These are phyloP conservation scores for Pyrenophora graminea DNA, from an alignment of 2,329 filamentous ascomycete species.

Conservation along the genomic window DNA sequence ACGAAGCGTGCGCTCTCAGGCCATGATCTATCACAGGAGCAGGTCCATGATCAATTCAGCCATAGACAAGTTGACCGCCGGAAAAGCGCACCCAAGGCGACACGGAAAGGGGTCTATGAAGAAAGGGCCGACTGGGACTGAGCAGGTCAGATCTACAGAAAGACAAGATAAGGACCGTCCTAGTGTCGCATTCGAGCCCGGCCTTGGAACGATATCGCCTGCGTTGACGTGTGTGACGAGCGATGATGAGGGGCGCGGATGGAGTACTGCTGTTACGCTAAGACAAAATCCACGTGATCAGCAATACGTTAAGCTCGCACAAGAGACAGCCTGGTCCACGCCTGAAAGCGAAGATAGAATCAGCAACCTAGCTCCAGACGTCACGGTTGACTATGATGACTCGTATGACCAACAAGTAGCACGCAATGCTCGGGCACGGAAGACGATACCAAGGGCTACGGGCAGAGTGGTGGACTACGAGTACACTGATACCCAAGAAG, in stretches of 20 bases:
- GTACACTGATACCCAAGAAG: conserved; percentile 11
- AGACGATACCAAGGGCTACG: background rate
- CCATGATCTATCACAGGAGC: conserved; percentile 39
- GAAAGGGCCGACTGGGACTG: background rate
- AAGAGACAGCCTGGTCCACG: too few species aligned
- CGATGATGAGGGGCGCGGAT: too few species aligned
- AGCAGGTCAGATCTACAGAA: too few species aligned
- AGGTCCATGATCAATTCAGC: conserved; percentile 8
- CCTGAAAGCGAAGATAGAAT: too few species aligned
- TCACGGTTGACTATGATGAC: background rate
- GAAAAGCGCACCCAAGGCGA: background rate
- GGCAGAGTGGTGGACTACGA: background rate
- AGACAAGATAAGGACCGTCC: background rate
- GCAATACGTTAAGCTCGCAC: too few species aligned
- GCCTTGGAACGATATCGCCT: too few species aligned
- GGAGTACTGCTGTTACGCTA: too few species aligned
- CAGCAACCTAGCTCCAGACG: background rate
- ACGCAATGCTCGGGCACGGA: background rate
- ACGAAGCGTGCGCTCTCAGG: conserved; percentile 40
- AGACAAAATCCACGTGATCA: too few species aligned
- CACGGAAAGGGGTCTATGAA: background rate
- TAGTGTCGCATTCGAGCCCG: too few species aligned
- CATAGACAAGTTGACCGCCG: too few species aligned
- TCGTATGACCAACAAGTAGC: background rate
- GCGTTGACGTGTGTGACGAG: too few species aligned